Base-by-base conservation (phyloP, 2,329 filamentous ascomycete genomes). In the Clonostachys rhizophaga region DNA sequence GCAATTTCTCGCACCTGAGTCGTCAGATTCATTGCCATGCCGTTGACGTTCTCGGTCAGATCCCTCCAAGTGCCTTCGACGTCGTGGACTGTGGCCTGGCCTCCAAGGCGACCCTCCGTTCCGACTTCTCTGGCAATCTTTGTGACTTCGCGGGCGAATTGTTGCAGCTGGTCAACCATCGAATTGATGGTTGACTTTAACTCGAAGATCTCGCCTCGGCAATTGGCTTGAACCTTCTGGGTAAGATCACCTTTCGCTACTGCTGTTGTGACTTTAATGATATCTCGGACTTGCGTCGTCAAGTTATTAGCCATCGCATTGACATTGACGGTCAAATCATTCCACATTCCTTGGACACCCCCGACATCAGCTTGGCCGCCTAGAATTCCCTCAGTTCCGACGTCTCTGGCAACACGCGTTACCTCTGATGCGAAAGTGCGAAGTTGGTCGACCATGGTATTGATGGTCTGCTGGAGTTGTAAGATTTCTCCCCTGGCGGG, bases 171-270 rank as follows among this genome's bases (percentile, higher is more conserved):
- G 65, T 96, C 94, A 55, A 99, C 92, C 92, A 99, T 99, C 64
- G 89, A 94, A 70, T 99, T 99, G 75, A 97, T 99, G 42, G 94
- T 97, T 50, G 91, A 91, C 70, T 99, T 99, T 61, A 99, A 86
- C 72, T 89, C 90, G 63, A 84, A 87, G 60, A 91, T 97, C 76
- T 92, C 94, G 67, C 87, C 95, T 72, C 85, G 87, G 69, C 88
- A 92, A 61, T 89, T 90, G 51, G 91, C 91, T 66, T 95, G 90
- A 37, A 99, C 92, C 67, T 96, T 96, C 67, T 96, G 92, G 44
- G 91, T 96, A 58, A 99, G 77, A 65, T 99, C 94, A 69, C 92
- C 92, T 68, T 83, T 84, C 57, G 83, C 83, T 55, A 87, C 83
- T 50, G 83, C 83, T 34, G 83, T 87, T 34, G 83, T 87, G 52